A percentile compares a stretch with the other conserved stretches of the same genome.
Evolutionary conservation across 495 filamentous ascomycete genomes (phyloP).

Genomic region (Immersiella caudata): DNA sequence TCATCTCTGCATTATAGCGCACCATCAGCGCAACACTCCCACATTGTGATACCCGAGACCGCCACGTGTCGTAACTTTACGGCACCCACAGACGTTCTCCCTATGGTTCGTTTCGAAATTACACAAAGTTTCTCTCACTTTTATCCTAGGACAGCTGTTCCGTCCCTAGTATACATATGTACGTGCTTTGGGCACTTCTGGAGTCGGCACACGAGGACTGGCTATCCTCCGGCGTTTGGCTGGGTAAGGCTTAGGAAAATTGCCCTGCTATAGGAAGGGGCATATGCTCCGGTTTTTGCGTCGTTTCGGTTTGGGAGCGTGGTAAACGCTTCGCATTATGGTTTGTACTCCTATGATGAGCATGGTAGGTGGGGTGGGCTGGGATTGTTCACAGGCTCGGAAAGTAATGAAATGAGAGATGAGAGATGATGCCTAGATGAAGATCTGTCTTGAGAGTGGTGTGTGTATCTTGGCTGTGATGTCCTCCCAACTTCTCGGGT

Average conservation of each 20-base stretch:
- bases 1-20: background rate
- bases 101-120: too few relatives aligned
- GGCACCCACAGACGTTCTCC: too few relatives aligned
- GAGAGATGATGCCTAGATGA: background rate
- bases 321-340: background rate
- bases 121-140: background rate
- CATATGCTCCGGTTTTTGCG: background rate
- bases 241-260: background rate
- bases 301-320: background rate
- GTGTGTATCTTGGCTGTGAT: too few relatives aligned
- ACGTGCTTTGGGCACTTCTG: background rate
- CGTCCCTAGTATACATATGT: background rate
- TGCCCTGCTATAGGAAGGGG: background rate
- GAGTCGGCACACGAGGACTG: background rate
- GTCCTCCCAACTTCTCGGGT: too few relatives aligned
- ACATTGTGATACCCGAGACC: background rate
- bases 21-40: background rate
- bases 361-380: background rate
- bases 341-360: background rate
- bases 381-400: background rate
- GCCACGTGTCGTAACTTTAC: background rate
- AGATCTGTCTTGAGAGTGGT: background rate
- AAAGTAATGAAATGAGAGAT: background rate
- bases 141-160: background rate
- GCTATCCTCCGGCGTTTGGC: background rate